Conservation (phyloP, 1,284 basidiomycete species). For the Ganoderma lingzhi region DNA sequence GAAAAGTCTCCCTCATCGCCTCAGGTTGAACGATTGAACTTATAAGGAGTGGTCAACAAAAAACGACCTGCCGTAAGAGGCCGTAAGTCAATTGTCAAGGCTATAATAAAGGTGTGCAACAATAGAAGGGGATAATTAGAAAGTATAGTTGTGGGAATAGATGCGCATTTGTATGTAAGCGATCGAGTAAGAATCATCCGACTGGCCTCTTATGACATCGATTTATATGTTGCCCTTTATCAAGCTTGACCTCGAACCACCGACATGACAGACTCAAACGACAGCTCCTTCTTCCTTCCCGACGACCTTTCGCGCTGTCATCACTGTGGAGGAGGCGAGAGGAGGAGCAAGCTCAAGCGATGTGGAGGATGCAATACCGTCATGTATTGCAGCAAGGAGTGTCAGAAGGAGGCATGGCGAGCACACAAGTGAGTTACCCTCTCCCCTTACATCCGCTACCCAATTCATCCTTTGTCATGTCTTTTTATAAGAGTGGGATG, state of each 20-base stretch:
- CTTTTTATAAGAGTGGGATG: constrained; percentile 7
- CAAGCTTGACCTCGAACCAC: not conserved
- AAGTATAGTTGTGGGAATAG: not conserved
- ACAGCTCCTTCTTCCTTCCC: constrained; percentile 8
- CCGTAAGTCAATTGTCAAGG: too few relatives aligned
- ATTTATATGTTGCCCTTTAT: not conserved
- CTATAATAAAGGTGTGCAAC: too few relatives aligned
- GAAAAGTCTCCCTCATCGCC: too few relatives aligned
- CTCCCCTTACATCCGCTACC: not conserved
- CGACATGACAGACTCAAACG: not conserved
- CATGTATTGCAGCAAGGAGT: constrained; percentile 23
- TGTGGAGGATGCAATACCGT: constrained; percentile 9
- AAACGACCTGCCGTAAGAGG: too few relatives aligned
- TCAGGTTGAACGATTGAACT: too few relatives aligned
- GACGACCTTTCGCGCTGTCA: constrained; percentile 12
- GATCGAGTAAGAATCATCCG: not conserved
- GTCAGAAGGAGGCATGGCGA: constrained; percentile 20
- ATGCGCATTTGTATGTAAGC: not conserved
- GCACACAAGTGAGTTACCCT: constrained; percentile 16
- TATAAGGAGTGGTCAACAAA: too few relatives aligned
- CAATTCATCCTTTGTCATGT: not conserved
- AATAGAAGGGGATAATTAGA: not conserved
- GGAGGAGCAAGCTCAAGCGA: constrained; percentile 10
- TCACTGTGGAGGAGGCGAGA: constrained; percentile 12
- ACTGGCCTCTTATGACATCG: not conserved